These are phyloP conservation scores for Candida rishiriensis DNA, from an alignment of 805 yeast genomes.

Conservation along the genomic window DNA sequence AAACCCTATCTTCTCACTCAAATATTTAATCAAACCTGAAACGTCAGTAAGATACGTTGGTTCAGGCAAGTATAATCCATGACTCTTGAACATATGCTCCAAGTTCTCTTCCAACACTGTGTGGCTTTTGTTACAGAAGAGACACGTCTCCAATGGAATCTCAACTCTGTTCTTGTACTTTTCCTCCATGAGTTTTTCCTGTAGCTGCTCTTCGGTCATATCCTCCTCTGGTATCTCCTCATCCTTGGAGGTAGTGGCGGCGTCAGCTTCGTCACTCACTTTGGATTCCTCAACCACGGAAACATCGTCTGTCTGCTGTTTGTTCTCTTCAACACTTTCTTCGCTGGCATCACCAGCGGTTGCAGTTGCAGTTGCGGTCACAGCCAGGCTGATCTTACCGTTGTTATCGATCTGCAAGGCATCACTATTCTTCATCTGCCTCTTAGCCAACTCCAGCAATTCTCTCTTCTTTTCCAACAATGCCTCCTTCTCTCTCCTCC, in stretches of 20 bases:
- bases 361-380: constrained; percentile 16
- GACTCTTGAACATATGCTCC: constrained; percentile 71
- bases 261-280: too few relatives aligned
- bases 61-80: constrained; percentile 90
- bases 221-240: constrained; percentile 18
- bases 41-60: constrained; percentile 59
- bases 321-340: constrained; percentile 8
- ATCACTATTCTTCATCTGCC: constrained; percentile 34
- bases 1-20: constrained; percentile 75
- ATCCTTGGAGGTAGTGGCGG: too few relatives aligned
- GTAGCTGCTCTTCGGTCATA: constrained; percentile 37
- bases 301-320: background rate
- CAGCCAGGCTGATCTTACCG: constrained; percentile 18
- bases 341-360: constrained; percentile 12
- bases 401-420: constrained; percentile 20
- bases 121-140: constrained; percentile 41
- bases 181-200: constrained; percentile 38
- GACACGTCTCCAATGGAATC: constrained; percentile 45
- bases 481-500: constrained; percentile 47
- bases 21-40: constrained; percentile 66
- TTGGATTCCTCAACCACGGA: too few relatives aligned
- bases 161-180: constrained; percentile 43
- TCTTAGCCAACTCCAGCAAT: constrained; percentile 43
- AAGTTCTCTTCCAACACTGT: constrained; percentile 40
- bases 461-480: constrained; percentile 44